Conservation (phyloP, 495 filamentous ascomycete genomes). For the Parachaetomium inaequale region DNA sequence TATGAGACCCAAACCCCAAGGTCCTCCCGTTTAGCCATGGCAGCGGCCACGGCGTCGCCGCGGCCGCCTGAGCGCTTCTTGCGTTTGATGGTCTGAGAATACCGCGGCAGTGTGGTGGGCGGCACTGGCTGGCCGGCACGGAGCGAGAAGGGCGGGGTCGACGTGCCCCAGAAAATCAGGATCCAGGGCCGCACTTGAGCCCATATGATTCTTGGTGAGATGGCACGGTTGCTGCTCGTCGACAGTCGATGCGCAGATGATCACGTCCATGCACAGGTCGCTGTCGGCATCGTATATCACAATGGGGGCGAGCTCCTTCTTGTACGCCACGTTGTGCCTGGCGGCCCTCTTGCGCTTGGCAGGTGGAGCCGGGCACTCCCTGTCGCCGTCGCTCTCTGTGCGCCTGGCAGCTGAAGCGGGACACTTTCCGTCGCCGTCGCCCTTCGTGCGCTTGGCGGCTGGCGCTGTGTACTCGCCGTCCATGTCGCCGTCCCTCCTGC, state of each 20-base stretch:
- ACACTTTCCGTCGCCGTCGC: conserved; percentile 2
- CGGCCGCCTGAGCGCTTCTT: conserved; percentile 2
- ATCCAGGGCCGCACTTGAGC: conserved; percentile 6
- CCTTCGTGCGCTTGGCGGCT: conserved; percentile 7
- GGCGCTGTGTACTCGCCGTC: conserved; percentile 1
- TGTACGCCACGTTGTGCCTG: conserved; percentile 7
- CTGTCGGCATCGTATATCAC: conserved; percentile 9
- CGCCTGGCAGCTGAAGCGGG: conserved; percentile 7
- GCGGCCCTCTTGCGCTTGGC: conserved; percentile 2
- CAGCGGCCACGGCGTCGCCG: not conserved
- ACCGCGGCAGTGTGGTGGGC: conserved; percentile 4
- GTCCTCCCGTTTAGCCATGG: conserved; percentile 9
- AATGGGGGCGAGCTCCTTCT: conserved; percentile 7
- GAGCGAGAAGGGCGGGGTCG: conserved; percentile 18
- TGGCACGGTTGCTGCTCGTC: conserved; percentile 13
- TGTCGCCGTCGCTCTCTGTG: not conserved
- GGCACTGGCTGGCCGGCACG: conserved; percentile 4
- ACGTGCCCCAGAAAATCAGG: conserved; percentile 10
- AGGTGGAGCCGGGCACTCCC: conserved; percentile 1
- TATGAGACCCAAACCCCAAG: not conserved
- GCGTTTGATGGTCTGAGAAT: not conserved
- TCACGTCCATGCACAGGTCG: conserved; percentile 15
- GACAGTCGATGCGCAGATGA: conserved; percentile 15
- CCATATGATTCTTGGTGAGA: conserved; percentile 8
- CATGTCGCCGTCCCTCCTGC: conserved; percentile 14